Evolutionary conservation across 1,284 basidiomycete species (phyloP).

Genomic region (Tremellales sp.): DNA sequence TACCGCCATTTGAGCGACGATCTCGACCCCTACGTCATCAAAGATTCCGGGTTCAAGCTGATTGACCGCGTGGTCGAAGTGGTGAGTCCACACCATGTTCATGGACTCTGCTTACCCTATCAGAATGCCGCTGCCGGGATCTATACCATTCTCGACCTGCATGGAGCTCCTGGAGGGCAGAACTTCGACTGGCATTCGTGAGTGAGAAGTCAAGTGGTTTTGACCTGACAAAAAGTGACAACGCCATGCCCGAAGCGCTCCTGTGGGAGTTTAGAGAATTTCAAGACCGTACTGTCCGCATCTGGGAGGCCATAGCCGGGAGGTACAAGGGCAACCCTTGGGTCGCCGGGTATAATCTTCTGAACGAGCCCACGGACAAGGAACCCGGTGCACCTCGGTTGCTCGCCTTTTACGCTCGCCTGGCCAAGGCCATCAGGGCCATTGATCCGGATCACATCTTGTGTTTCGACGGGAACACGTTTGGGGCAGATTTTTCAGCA

Average conservation of each 20-base stretch:
- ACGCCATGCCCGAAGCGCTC: slow-evolving; percentile 34
- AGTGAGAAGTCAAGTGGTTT: slow-evolving; percentile 16
- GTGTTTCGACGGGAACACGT: slow-evolving; percentile 57
- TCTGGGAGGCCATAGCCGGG: slow-evolving; percentile 63
- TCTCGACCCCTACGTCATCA: slow-evolving; percentile 42
- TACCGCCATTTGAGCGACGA: slow-evolving; percentile 47
- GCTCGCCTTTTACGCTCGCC: slow-evolving; percentile 60
- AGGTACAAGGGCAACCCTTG: slow-evolving; percentile 65
- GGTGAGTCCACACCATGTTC: slow-evolving; percentile 16
- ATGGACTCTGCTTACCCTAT: slow-evolving; percentile 35
- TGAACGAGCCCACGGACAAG: slow-evolving; percentile 70
- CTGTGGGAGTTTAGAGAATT: slow-evolving; percentile 75
- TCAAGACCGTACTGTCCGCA: slow-evolving; percentile 64
- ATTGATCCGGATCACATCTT: slow-evolving; percentile 62
- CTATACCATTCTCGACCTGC: slow-evolving; percentile 48
- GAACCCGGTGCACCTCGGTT: slow-evolving; percentile 48
- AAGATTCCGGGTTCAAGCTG: slow-evolving; percentile 42
- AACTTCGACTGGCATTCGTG: slow-evolving; percentile 48
- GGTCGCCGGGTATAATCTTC: slow-evolving; percentile 62
- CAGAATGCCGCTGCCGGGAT: too few relatives aligned
- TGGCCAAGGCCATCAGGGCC: slow-evolving; percentile 60
- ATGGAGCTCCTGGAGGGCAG: slow-evolving; percentile 46
- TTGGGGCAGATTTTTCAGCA: slow-evolving; percentile 66
- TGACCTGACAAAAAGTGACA: neutral
- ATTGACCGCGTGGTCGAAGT: slow-evolving; percentile 44